Percentiles rank a stretch among this genome's conserved stretches.
These are phyloP conservation scores for Aspergillus biplanus DNA, from an alignment of 495 filamentous ascomycete genomes.

Conservation along the genomic window DNA sequence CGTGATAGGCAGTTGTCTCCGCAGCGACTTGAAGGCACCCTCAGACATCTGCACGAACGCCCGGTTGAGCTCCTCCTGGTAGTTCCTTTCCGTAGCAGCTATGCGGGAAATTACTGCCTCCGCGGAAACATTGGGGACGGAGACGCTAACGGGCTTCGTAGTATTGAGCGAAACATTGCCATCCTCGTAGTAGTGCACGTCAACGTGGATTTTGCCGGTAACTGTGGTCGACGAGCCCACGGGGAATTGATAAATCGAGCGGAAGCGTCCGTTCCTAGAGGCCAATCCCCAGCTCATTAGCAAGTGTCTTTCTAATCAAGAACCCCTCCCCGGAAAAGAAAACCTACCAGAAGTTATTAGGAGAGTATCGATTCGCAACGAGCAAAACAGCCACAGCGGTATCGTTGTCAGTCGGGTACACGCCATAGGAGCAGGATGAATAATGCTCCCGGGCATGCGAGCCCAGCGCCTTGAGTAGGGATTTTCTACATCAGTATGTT, in stretches of 20 bases:
- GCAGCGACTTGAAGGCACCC: slow-evolving; percentile 89
- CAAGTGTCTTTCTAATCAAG: neutral
- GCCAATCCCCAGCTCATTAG: neutral
- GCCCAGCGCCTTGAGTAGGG: slow-evolving; percentile 75
- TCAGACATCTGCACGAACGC: slow-evolving; percentile 88
- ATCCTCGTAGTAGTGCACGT: slow-evolving; percentile 99
- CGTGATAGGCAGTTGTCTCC: slow-evolving; percentile 92
- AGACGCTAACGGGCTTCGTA: slow-evolving; percentile 68
- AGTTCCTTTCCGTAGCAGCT: slow-evolving; percentile 79
- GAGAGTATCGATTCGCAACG: slow-evolving; percentile 95
- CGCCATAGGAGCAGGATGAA: slow-evolving; percentile 75
- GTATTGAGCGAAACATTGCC: slow-evolving; percentile 94
- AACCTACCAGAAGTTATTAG: slow-evolving; percentile 90
- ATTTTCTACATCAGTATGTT: slow-evolving; percentile 46
- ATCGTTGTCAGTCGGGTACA: slow-evolving; percentile 76
- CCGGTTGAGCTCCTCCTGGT: slow-evolving; percentile 93
- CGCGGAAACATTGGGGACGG: slow-evolving; percentile 64
- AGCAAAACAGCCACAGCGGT: slow-evolving; percentile 76
- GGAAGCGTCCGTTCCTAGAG: slow-evolving; percentile 90
- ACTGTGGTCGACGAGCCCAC: slow-evolving; percentile 59
- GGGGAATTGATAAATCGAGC: slow-evolving; percentile 73
- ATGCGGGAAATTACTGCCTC: slow-evolving; percentile 73
- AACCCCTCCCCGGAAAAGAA: neutral
- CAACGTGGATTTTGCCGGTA: slow-evolving; percentile 53
- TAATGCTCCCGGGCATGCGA: slow-evolving; percentile 90